Base-by-base conservation (phyloP, 352 stramenopile genomes). In the Phytophthora kernoviae region DNA sequence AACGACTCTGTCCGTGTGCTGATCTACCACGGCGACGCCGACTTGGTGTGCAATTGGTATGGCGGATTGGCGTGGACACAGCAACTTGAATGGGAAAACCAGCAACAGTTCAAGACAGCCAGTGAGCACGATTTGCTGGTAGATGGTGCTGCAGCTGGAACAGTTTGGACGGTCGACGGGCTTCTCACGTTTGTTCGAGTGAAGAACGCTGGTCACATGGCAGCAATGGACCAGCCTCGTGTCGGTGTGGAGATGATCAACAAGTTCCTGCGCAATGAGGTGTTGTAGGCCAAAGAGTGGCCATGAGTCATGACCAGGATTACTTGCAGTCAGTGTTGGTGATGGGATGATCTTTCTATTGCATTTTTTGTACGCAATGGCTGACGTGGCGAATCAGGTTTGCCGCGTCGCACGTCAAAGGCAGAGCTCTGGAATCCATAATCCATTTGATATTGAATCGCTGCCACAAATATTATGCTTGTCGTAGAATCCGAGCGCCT, bases 41-140 rank as follows among this genome's bases (percentile, higher is more conserved):
- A 99, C 62, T 94, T 98, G 57, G 96, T 98, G 62, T 98, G 93
- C 79, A 99, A 99, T 63, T 99, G 97, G 81, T 65, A 97, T 34
- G 96, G 95, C 10, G 97, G 98, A 51, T 64, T 96, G 57, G 94
- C 94, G 17, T 98, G 94, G 95, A 98, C 90, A 8, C 63, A 84
- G 1, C 83, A 73, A 24, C 69, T 99, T 42, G 73, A 97, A 20
- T 99, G 96, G 96, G 65, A 60, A 21, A 86, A 96, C 58, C 77
- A 88, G 44, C 62, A 73, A 9, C 81, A 80, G 8, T 99, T 98
- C 77, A 81, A 95, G 30, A 37, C 42, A 7, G 77, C 60, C 4
- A 12, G 54, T 11, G 66, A 75, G 30, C 44, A 60, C 40, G 21
- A 45, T 22, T 65, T 70, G 6, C 32, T 49, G 41, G 34, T 70